Evolutionary conservation across 2,329 filamentous ascomycete species (phyloP).

Genomic region (Scopulariopsis brevicaulis): DNA sequence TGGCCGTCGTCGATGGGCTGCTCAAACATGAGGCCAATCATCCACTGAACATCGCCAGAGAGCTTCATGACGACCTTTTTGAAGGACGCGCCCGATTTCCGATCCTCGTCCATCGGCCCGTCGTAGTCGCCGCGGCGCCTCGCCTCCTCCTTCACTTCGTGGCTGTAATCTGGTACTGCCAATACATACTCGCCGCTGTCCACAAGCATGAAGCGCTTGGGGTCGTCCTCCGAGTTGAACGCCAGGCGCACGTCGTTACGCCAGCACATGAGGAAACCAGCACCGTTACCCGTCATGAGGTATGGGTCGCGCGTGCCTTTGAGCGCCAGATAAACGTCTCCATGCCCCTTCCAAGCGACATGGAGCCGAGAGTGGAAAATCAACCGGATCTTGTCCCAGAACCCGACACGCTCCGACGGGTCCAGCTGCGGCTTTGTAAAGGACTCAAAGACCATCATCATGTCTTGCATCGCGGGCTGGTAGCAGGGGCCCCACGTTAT

Average conservation of each 20-base stretch:
- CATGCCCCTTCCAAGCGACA: conserved; percentile 87
- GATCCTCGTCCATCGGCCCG: conserved; percentile 32
- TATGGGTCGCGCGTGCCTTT: conserved; percentile 93
- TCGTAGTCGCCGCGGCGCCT: conserved; percentile 40
- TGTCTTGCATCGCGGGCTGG: conserved; percentile 94
- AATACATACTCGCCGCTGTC: conserved; percentile 92
- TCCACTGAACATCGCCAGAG: conserved; percentile 89
- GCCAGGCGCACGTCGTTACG: conserved; percentile 85
- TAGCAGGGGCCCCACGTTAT: conserved; percentile 98
- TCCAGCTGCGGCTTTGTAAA: conserved; percentile 95
- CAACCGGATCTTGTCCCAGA: conserved; percentile 97
- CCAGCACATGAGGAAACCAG: conserved; percentile 98
- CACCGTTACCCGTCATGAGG: conserved; percentile 80
- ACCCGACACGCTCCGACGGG: conserved; percentile 84
- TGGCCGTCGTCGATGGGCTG: conserved; percentile 60
- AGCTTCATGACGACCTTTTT: conserved; percentile 99
- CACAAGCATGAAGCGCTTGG: conserved; percentile 88
- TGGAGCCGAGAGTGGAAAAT: conserved; percentile 87
- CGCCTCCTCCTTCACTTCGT: conserved; percentile 62
- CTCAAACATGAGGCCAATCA: conserved; percentile 86
- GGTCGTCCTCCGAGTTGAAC: conserved; percentile 75
- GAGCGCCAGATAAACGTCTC: conserved; percentile 84
- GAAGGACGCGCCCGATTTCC: conserved; percentile 70
- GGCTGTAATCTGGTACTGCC: conserved; percentile 86
- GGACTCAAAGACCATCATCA: conserved; percentile 98